phyloP scores from a whole-genome alignment of 768 basidiomycete genomes.

The Plicaturopsis crispa region DNA sequence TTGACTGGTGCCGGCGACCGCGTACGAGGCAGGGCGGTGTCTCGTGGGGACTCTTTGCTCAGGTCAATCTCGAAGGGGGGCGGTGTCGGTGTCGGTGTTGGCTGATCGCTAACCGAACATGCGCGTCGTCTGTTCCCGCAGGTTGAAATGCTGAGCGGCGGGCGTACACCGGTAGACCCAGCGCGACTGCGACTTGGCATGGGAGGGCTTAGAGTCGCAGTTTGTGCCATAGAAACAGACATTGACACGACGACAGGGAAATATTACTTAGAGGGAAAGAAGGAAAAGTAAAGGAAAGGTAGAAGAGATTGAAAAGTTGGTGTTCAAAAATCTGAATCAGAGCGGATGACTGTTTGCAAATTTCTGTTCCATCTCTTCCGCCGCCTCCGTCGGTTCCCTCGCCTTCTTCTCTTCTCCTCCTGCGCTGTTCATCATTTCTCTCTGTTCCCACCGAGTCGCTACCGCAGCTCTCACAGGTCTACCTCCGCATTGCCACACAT shows the following conservation, averaged over 20 bases:
- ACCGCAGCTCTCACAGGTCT: too few relatives aligned
- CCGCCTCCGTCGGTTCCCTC: too few relatives aligned
- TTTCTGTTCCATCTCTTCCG: too few relatives aligned
- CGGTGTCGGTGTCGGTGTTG: constrained; percentile 11
- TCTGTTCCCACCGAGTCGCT: too few relatives aligned
- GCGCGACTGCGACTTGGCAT: constrained; percentile 44
- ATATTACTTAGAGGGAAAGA: neutral
- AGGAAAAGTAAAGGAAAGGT: constrained; percentile 2
- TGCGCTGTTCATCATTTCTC: too few relatives aligned
- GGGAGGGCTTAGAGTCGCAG: constrained; percentile 28
- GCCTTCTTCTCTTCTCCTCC: too few relatives aligned
- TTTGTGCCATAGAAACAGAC: too few relatives aligned
- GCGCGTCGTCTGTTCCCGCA: constrained; percentile 52
- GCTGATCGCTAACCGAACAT: too few relatives aligned
- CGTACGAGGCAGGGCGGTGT: constrained; percentile 11
- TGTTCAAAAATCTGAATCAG: too few relatives aligned
- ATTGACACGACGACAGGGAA: neutral
- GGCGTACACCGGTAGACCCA: constrained; percentile 51
- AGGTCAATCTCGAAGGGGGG: constrained; percentile 2
- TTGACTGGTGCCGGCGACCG: constrained; percentile 9
- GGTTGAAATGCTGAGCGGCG: constrained; percentile 40
- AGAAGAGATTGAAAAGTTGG: too few relatives aligned
- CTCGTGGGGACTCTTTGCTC: constrained; percentile 1
- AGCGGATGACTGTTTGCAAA: too few relatives aligned
- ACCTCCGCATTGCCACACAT: too few relatives aligned